These are phyloP conservation scores for Begonia loranthoides DNA, from an alignment of 306 rosid species.

Conservation along the genomic window DNA sequence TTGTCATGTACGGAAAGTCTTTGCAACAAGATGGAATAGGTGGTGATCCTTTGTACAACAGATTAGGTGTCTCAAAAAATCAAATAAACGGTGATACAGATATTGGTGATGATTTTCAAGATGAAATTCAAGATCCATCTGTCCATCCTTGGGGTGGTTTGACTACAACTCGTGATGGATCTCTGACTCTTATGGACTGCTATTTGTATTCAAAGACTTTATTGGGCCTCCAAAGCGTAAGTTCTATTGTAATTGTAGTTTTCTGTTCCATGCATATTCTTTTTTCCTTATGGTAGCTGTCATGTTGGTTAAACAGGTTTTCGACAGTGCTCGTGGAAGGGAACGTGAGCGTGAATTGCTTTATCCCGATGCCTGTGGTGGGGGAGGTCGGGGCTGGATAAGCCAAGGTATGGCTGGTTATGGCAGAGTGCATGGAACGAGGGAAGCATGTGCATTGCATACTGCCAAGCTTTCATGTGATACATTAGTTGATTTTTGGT, in stretches of 20 bases:
- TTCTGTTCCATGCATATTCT: constrained; percentile 17
- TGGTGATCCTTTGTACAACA: constrained; percentile 34
- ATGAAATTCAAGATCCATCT: constrained; percentile 85
- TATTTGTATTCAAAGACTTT: constrained; percentile 67
- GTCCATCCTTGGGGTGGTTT: constrained; percentile 99
- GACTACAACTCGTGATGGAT: constrained; percentile 73
- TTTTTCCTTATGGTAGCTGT: constrained; percentile 11
- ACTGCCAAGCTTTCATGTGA: constrained; percentile 98
- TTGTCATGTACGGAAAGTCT: constrained; percentile 88
- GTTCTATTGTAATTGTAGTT: not conserved
- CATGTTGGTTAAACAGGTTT: constrained; percentile 37
- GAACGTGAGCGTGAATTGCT: constrained; percentile 96
- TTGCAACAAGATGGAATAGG: constrained; percentile 60
- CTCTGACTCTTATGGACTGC: constrained; percentile 79
- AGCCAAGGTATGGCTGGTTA: constrained; percentile 84
- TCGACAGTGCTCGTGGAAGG: constrained; percentile 90
- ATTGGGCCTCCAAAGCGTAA: constrained; percentile 79
- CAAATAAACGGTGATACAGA: constrained; percentile 38
- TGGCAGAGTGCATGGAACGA: constrained; percentile 92
- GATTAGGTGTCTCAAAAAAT: constrained; percentile 34
- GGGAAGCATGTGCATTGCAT: constrained; percentile 97
- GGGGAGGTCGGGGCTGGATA: constrained; percentile 99
- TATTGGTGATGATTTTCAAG: constrained; percentile 39
- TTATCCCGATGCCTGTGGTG: constrained; percentile 99
- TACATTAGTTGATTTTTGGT: constrained; percentile 95